Base-by-base conservation (phyloP, 2,329 filamentous ascomycete species). In the Colletotrichum gloeosporioides region DNA sequence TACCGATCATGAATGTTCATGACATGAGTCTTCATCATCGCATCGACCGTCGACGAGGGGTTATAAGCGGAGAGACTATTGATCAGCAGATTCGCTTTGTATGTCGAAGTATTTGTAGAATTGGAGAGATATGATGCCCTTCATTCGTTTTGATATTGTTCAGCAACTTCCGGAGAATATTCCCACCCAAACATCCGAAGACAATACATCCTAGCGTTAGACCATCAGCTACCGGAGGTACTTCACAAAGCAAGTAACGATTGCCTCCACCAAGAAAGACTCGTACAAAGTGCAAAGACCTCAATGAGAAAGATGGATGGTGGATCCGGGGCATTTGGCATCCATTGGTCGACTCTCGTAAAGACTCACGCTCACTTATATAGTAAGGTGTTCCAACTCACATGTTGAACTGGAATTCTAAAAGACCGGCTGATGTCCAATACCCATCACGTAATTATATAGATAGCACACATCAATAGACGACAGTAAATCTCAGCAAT, bases 301-400 rank as follows among this genome's bases (percentile, higher is more conserved):
- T 39, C 8, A 18, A 18, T 36, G 3, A 36, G 2, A 36, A 6
- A 34, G 6, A 13, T 34, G 3, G 6, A 15, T 2, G 32, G 1
- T 2, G 32, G 32, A 34, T 15, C 32, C 1, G 32, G 13, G 2
- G 15, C 5, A 3, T 34, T 34, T 34, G 34, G 13, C 7, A 15
- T 32, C 27, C 27, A 29, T 29, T 12, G 6, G 34, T 8, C 2
- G 5, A 5, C 16, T 39, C 2, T 39, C 4, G 0, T 0, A n/a
- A n/a, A n/a, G 18, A 44, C 39, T 44, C 18, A 2, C 39, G 4
- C 9, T n/a, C 18, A n/a, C 18, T 44, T 2, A 44, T n/a, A 12
- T 6, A 44, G 39, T 0, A n/a, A n/a, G 39, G 0, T 44, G 4
- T 2, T 44, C 39, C 8, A 9, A 4, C 0, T n/a, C 39, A 4